phyloP scores from a whole-genome alignment of 2,329 filamentous ascomycete genomes.

The Nannizzia gypsea region DNA sequence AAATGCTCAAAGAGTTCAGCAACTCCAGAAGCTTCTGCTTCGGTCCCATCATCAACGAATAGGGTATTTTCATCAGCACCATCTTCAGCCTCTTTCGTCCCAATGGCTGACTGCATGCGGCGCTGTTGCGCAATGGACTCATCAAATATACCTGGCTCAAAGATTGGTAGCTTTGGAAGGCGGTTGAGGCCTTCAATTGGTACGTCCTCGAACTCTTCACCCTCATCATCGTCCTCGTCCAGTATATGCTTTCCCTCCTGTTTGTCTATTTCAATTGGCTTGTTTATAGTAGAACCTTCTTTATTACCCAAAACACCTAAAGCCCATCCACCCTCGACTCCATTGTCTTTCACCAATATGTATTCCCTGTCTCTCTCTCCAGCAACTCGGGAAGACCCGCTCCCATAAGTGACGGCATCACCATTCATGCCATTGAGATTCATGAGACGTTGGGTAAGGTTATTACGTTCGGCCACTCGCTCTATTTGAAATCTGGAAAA shows the following conservation, averaged over 20 bases:
- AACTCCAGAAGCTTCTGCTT: constrained; percentile 32
- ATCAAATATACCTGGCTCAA: constrained; percentile 28
- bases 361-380: constrained; percentile 87
- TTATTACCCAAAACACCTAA: constrained; percentile 84
- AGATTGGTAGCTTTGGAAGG: constrained; percentile 51
- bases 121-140: constrained; percentile 31
- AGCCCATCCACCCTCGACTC: constrained; percentile 90
- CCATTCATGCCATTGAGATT: constrained; percentile 80
- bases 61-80: constrained; percentile 41
- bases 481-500: constrained; percentile 97
- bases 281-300: constrained; percentile 64
- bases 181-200: constrained; percentile 83
- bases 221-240: constrained; percentile 55
- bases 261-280: constrained; percentile 83
- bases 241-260: constrained; percentile 43
- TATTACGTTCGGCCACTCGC: constrained; percentile 80
- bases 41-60: constrained; percentile 41
- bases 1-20: constrained; percentile 46
- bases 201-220: constrained; percentile 81
- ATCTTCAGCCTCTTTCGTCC: neutral
- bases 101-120: constrained; percentile 16
- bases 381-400: constrained; percentile 42
- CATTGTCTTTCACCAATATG: constrained; percentile 88
- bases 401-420: constrained; percentile 56
- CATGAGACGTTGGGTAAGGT: constrained; percentile 91